phyloP scores from a whole-genome alignment of 768 basidiomycete genomes.

The Tremella fuciformis region DNA sequence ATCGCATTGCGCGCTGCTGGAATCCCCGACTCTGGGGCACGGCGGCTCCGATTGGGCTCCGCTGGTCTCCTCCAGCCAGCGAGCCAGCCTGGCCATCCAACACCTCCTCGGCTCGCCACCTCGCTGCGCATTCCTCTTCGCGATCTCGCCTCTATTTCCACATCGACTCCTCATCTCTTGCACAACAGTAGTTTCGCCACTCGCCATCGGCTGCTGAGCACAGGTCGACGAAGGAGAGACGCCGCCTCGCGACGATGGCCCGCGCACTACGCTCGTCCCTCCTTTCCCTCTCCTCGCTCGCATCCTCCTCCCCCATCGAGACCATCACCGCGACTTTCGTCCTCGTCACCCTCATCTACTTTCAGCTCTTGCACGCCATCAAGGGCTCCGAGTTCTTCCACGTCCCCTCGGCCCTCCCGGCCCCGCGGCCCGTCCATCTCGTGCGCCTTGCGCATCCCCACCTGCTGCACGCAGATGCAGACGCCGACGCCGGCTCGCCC shows the following conservation, averaged over 20 bases:
- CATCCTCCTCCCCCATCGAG: slow-evolving; percentile 58
- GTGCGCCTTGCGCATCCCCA: slow-evolving; percentile 31
- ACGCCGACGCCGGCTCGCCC: slow-evolving; percentile 13
- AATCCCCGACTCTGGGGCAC: too few species aligned
- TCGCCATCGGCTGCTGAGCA: too few species aligned
- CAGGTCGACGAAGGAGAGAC: too few species aligned
- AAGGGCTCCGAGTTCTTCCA: slow-evolving; percentile 67
- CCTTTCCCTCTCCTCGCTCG: slow-evolving; percentile 40
- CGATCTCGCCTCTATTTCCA: too few species aligned
- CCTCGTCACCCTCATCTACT: slow-evolving; percentile 87
- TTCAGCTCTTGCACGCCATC: slow-evolving; percentile 84
- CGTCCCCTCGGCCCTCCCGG: slow-evolving; percentile 28
- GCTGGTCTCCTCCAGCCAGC: too few species aligned
- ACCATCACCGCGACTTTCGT: slow-evolving; percentile 87
- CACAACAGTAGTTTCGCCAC: too few species aligned
- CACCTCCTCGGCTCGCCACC: too few species aligned
- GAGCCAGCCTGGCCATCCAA: too few species aligned
- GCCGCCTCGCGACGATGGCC: slow-evolving; percentile 23
- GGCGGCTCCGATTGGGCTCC: too few species aligned
- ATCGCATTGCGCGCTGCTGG: too few species aligned
- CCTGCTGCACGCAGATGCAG: not conserved
- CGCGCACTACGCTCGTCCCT: slow-evolving; percentile 38
- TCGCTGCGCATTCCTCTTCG: too few species aligned
- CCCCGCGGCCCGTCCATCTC: slow-evolving; percentile 35
- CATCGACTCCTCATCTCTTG: too few species aligned